Base-by-base conservation (phyloP, 805 yeast genomes). In the Hemisphaericaspora nanyangensis region DNA sequence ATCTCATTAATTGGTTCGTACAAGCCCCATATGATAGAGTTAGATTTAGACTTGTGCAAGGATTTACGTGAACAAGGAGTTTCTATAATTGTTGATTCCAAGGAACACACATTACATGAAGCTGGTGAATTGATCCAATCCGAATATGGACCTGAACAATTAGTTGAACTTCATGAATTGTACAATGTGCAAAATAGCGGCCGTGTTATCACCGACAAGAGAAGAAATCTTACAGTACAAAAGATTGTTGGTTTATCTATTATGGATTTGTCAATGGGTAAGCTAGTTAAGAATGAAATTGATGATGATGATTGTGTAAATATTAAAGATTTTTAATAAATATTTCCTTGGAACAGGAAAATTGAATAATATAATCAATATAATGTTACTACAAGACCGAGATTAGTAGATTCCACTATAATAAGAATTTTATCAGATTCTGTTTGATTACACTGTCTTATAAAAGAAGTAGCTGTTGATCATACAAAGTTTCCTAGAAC, bases 1-100 rank as follows among this genome's bases (percentile, higher is more conserved):
- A 70, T 81, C 32, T 74, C 80, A 12, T 59, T 80, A 24, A 80
- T 81, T 49, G 88, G 88, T 1, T 76, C 83, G 15, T 81, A 80
- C 54, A 78, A 79, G 53, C 85, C 85, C 11, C 72, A 74, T 44
- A 80, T 81, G 87, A 65, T 65, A 29, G 88, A 81, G 56, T 70
- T 79, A 37, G 84, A 79, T 44, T 59, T 58, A 18, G 57, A 60
- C 2, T 58, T 74, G 29, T 60, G 77, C 8, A 49, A 52, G 3
- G 54, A 49, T 16, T 49, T 69, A 41, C 55, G 71, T 13, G 43
- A 46, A 1, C 48, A 56, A 8, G 60, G 59, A 5, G 68, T 70
- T 3, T 64, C 68, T 39, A 68, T 81, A 22, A 56, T 81, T 5
- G 84, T 80, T 3, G 88, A 81, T 49, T 79, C 86, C 0, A 63